A percentile compares a stretch with the other conserved stretches of the same genome.
phyloP scores from a whole-genome alignment of 352 stramenopile genomes.

The Phytopythium helicoides region DNA sequence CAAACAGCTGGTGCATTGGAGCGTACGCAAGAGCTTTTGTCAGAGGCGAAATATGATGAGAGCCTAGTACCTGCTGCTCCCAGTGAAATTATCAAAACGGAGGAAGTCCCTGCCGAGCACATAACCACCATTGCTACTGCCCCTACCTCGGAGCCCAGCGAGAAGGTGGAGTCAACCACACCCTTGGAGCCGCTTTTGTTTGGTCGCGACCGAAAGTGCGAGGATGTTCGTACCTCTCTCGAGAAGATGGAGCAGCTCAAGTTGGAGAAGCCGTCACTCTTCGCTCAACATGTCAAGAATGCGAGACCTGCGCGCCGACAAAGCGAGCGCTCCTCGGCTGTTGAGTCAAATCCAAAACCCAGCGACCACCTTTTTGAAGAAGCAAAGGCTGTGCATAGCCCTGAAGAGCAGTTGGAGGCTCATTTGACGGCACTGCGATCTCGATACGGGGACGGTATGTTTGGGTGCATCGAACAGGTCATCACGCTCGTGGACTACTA shows the following conservation, averaged over 20 bases:
- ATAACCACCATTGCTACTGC: not conserved
- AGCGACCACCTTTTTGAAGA: not conserved
- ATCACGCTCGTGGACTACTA: constrained; percentile 86
- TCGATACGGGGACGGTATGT: constrained; percentile 58
- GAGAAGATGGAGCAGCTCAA: constrained; percentile 23
- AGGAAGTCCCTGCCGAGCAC: not conserved
- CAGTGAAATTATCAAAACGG: too few relatives aligned
- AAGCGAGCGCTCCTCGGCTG: too few relatives aligned
- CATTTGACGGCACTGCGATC: constrained; percentile 42
- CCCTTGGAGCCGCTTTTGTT: constrained; percentile 21
- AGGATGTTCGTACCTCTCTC: constrained; percentile 56
- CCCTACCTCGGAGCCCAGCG: not conserved
- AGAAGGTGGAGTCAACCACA: not conserved
- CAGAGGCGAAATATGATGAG: too few relatives aligned
- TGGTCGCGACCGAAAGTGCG: constrained; percentile 29
- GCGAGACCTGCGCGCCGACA: too few relatives aligned
- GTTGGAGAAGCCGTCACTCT: not conserved
- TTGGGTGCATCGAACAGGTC: constrained; percentile 67
- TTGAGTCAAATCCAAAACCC: not conserved
- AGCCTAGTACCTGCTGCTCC: too few relatives aligned
- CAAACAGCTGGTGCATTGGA: too few relatives aligned
- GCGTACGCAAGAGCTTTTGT: too few relatives aligned
- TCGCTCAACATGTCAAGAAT: not conserved
- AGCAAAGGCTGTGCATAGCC: not conserved
- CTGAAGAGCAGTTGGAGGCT: constrained; percentile 2